A percentile compares a stretch with the other conserved stretches of the same genome.
Evolutionary conservation across 257 asterid species (phyloP).

Genomic region (Salvia miltiorrhiza): DNA sequence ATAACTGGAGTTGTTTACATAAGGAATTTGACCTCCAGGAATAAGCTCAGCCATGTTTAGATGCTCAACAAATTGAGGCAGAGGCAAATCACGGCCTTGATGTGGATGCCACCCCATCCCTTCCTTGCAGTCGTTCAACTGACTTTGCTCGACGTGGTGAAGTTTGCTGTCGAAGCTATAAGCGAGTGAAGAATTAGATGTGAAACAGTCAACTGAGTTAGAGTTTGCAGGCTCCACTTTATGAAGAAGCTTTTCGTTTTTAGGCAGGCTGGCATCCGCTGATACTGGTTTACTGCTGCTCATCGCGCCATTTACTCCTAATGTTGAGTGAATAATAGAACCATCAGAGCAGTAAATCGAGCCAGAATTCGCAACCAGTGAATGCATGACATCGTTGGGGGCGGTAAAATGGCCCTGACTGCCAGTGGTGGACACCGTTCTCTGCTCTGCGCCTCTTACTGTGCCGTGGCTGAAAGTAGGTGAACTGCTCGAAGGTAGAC

Average conservation of each 20-base stretch:
- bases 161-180: slow-evolving; percentile 24
- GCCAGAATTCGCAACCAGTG: slow-evolving; percentile 23
- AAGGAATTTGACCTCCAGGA: slow-evolving; percentile 25
- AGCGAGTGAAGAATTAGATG: slow-evolving; percentile 26
- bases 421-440: slow-evolving; percentile 21
- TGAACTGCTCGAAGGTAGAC: slow-evolving; percentile 28
- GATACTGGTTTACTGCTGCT: slow-evolving; percentile 24
- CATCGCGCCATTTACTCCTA: slow-evolving; percentile 24
- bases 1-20: slow-evolving; percentile 12
- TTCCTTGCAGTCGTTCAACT: slow-evolving; percentile 15
- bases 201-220: slow-evolving; percentile 21
- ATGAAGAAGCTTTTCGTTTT: slow-evolving; percentile 30
- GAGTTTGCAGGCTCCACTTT: slow-evolving; percentile 31
- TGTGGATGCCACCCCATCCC: slow-evolving; percentile 29
- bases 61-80: slow-evolving; percentile 21
- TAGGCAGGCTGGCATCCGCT: slow-evolving; percentile 22
- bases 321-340: slow-evolving; percentile 20
- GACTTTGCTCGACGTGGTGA: slow-evolving; percentile 20
- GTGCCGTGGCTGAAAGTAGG: slow-evolving; percentile 16
- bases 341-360: slow-evolving; percentile 22
- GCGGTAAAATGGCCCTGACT: slow-evolving; percentile 16
- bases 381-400: slow-evolving; percentile 21
- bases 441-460: slow-evolving; percentile 26
- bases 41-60: slow-evolving; percentile 26
- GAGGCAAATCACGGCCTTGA: slow-evolving; percentile 30